A percentile compares a stretch with the other conserved stretches of the same genome.
These are phyloP conservation scores for Chlamydomonas schloesseri DNA, from an alignment of 139 green algal genomes.

Conservation along the genomic window DNA sequence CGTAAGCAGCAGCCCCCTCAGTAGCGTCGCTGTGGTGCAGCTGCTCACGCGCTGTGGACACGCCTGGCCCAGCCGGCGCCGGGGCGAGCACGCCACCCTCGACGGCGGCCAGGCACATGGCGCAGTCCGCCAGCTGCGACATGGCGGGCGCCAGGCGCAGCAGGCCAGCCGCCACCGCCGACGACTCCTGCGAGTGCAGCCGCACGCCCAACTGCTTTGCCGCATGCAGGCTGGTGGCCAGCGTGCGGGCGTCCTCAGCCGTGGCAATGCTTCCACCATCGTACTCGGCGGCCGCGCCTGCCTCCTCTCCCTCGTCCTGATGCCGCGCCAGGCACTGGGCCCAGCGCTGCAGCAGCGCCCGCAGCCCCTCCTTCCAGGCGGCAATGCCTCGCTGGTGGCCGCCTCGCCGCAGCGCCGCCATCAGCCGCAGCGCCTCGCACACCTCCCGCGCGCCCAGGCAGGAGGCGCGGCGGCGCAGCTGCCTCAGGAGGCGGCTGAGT, in stretches of 20 bases:
- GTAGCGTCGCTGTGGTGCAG: too few species aligned
- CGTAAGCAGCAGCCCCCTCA: too few species aligned
- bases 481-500: slow-evolving; percentile 8
- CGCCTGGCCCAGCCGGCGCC: not conserved
- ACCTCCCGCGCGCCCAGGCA: slow-evolving; percentile 10
- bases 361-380: slow-evolving; percentile 22
- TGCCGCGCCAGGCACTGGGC: slow-evolving; percentile 17
- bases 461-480: not conserved
- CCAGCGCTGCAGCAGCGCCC: slow-evolving; percentile 35
- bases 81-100: not conserved
- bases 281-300: not conserved
- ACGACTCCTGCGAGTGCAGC: not conserved
- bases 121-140: not conserved
- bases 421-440: slow-evolving; percentile 2
- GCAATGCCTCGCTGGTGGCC: not conserved
- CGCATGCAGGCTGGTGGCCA: slow-evolving; percentile 11
- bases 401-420: slow-evolving; percentile 7
- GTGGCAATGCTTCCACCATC: not conserved
- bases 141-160: not conserved
- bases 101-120: slow-evolving; percentile 9
- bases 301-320: not conserved
- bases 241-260: not conserved
- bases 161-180: not conserved
- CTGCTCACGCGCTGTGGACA: too few species aligned
- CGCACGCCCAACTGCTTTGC: not conserved